A percentile compares a stretch with the other conserved stretches of the same genome.
phyloP scores from a whole-genome alignment of 1,284 basidiomycete genomes.

The Marasmius sp. region DNA sequence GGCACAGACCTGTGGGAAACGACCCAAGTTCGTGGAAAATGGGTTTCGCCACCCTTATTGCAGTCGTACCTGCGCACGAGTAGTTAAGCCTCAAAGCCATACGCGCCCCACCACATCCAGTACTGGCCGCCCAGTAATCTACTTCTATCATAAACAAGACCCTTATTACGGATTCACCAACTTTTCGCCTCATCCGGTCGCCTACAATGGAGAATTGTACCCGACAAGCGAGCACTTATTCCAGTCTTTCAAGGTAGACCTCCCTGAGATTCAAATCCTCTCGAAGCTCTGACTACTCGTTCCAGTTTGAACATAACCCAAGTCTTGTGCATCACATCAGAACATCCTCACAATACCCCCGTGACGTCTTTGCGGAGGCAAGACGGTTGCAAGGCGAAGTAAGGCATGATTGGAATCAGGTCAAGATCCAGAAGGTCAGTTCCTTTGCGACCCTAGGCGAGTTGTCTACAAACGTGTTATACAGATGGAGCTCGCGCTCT shows the following conservation, averaged over 20 bases:
- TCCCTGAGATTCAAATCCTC: background rate
- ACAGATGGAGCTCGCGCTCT: conserved; percentile 62
- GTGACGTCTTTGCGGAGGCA: conserved; percentile 62
- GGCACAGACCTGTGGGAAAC: conserved; percentile 52
- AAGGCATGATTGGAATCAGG: conserved; percentile 58
- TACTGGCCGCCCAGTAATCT: conserved; percentile 26
- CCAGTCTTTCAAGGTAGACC: conserved; percentile 60
- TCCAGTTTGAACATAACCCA: conserved; percentile 40
- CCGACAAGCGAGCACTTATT: conserved; percentile 71
- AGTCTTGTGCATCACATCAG: conserved; percentile 64
- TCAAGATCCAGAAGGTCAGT: conserved; percentile 58
- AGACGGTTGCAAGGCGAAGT: conserved; percentile 58
- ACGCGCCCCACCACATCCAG: background rate
- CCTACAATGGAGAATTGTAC: conserved; percentile 55
- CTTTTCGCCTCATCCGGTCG: conserved; percentile 60
- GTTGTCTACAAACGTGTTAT: background rate
- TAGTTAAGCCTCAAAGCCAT: conserved; percentile 24
- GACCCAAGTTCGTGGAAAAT: conserved; percentile 57
- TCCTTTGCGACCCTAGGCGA: background rate
- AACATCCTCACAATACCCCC: conserved; percentile 56
- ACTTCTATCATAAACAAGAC: conserved; percentile 60
- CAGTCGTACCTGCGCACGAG: conserved; percentile 57
- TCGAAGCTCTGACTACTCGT: background rate
- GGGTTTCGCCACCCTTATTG: conserved; percentile 60
- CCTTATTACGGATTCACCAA: conserved; percentile 70